Base-by-base conservation (phyloP, 2,329 filamentous ascomycete species). In the Ascochyta fabae region DNA sequence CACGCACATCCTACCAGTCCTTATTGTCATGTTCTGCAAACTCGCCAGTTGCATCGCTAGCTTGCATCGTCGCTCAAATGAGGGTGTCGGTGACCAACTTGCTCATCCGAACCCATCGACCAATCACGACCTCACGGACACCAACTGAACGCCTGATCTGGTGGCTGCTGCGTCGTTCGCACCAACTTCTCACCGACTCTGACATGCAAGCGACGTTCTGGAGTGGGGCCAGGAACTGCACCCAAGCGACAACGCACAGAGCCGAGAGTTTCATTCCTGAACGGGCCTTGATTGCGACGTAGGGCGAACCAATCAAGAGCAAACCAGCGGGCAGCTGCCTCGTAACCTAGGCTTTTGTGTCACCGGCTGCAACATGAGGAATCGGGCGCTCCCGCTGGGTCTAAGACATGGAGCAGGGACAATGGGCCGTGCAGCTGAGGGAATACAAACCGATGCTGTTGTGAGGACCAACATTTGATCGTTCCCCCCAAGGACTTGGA, bases 171-270 rank as follows among this genome's bases (percentile, higher is more conserved):
- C 34, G 33, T 43, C 42, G 42, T 43, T 62, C 57, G 46, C 48
- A 40, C 57, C 47, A 54, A 57, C 52, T 60, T 49, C 68, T 70
- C 70, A 74, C 71, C 71, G 71, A 72, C 71, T 70, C 60, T 56
- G 53, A 56, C 53, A 51, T 56, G 53, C 47, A 48, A 61, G 51
- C 58, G 56, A 56, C 60, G 55, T 47, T 63, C 53, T 64, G 44
- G 59, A 62, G 57, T 62, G 65, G 62, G 62, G 46, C 57, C 61
- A 57, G 35, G 43, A 51, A 53, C 64, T 71, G 43, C 43, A 39
- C 24, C 22, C 68, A 65, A 67, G 58, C 55, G 69, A 70, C 71
- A 74, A 65, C 71, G 65, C 71, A 73, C 68, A 62, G 59, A 67
- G 57, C 62, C 68, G 61, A 71, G 62, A 48, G 44, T 39, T 62